Base-by-base conservation (phyloP, 192 early-diverging fungal species). In the Dissophora globulifera region DNA sequence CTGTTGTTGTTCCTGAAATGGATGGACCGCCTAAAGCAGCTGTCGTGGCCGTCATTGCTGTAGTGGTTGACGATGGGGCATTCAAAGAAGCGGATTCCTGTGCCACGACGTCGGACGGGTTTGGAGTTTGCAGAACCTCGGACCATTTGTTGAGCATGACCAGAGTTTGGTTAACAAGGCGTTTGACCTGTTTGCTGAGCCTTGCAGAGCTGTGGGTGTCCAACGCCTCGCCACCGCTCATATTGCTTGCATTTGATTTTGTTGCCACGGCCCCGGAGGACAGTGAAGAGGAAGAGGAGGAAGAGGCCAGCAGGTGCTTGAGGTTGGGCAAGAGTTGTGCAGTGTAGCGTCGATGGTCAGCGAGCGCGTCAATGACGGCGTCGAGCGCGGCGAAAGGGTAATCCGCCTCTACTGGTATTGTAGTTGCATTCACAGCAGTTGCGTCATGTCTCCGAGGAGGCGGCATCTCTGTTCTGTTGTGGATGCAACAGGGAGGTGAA, bases 141-240 rank as follows among this genome's bases (percentile, higher is more conserved):
- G 72, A 67, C 72, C 72, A 76, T 17, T 40, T 52, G 3, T 54
- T 57, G 20, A 76, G 38, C 3, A 61, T 67, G 1, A 51, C 23
- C 47, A 76, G 17, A 23, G 50, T 48, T 33, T 66, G 62, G 38
- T 76, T 76, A 38, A 76, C 43, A 17, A 76, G 52, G 4, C 50
- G 58, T 40, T 76, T 76, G 43, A 76, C 58, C 33, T 76, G 63
- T 19, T 66, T 76, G 8, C 45, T 38, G 16, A 52, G 38, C 3
- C 5, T 4, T 4, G 33, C 23, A 1, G 29, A 13, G 29, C 17
- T 6, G 33, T 3, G n/a, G n/a, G n/a, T n/a, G n/a, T n/a, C n/a
- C n/a, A n/a, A n/a, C n/a, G n/a, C n/a, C n/a, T n/a, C n/a, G n/a
- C n/a, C n/a, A n/a, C n/a, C n/a, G n/a, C n/a, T n/a, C 11, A 17